Conservation (phyloP, 179 eudicot species). For the Gypsophila paniculata region DNA sequence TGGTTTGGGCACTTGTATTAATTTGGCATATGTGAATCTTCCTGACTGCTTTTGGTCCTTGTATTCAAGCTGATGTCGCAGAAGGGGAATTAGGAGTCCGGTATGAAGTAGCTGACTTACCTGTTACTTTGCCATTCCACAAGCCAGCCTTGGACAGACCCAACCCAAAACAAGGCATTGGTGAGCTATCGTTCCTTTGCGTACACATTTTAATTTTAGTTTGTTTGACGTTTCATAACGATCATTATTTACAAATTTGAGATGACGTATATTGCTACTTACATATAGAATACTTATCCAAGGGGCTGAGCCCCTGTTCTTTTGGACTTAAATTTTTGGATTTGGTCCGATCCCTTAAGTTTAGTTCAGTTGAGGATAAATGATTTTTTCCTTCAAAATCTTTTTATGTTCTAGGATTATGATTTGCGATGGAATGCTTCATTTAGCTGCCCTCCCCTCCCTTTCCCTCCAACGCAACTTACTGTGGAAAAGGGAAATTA, state of each 20-base stretch:
- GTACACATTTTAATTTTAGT: not conserved
- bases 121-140: conserved; percentile 72
- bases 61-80: conserved; percentile 43
- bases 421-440: no score
- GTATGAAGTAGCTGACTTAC: conserved; percentile 79
- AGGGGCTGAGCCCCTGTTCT: not conserved
- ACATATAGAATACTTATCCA: not conserved
- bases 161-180: conserved; percentile 94
- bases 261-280: conserved; percentile 6
- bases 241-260: not conserved
- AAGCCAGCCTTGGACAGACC: conserved; percentile 92
- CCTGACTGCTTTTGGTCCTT: conserved; percentile 11
- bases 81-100: conserved; percentile 66
- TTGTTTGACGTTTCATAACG: not conserved
- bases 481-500: no score
- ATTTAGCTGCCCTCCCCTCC: no score
- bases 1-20: not conserved
- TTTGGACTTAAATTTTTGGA: no score
- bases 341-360: no score
- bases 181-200: conserved; percentile 34
- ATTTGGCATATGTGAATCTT: not conserved
- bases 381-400: not conserved
- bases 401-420: no score
- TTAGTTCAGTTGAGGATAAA: no score
- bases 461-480: not conserved